Percentiles rank a stretch among this genome's conserved stretches.
phyloP scores from a whole-genome alignment of 2,329 filamentous ascomycete genomes.

The Aspergillus pseudoglaucus region DNA sequence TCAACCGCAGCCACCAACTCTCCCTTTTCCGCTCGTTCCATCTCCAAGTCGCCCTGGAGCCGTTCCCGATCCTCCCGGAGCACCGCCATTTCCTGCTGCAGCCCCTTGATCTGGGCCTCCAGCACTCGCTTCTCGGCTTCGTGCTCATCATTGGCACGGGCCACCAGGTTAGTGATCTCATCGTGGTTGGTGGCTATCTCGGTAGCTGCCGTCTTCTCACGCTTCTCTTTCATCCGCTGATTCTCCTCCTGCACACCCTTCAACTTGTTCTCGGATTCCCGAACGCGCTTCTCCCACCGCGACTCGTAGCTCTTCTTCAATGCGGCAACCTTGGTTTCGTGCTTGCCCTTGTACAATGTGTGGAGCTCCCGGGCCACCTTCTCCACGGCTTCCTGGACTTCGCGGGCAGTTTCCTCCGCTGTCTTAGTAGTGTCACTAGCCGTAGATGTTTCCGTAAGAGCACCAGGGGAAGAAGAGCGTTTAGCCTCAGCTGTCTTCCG shows the following conservation, averaged over 20 bases:
- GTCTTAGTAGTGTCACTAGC: conserved; percentile 33
- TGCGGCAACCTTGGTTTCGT: conserved; percentile 90
- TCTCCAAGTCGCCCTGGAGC: conserved; percentile 53
- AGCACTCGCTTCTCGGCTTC: conserved; percentile 63
- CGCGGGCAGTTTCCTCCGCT: conserved; percentile 46
- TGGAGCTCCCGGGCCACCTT: conserved; percentile 93
- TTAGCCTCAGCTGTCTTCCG: conserved; percentile 20
- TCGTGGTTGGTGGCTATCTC: conserved; percentile 38
- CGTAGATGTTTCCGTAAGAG: conserved; percentile 24
- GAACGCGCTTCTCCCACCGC: conserved; percentile 81
- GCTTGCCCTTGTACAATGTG: conserved; percentile 89
- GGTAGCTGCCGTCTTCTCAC: conserved; percentile 57
- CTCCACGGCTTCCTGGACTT: conserved; percentile 80
- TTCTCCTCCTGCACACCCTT: conserved; percentile 67
- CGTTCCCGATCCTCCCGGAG: conserved; percentile 63
- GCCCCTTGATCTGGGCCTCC: conserved; percentile 66
- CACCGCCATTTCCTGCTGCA: conserved; percentile 65
- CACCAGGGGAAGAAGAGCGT: conserved; percentile 5
- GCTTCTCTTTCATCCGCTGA: conserved; percentile 61
- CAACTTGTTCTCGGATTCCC: conserved; percentile 67
- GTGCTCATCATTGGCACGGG: conserved; percentile 51
- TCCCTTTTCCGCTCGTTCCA: conserved; percentile 45
- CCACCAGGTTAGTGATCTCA: conserved; percentile 40
- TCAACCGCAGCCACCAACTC: conserved; percentile 44
- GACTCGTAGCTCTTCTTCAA: conserved; percentile 76